A percentile compares a stretch with the other conserved stretches of the same genome.
Evolutionary conservation across 345 rosid genomes (phyloP).

Genomic region (Citrus medica): DNA sequence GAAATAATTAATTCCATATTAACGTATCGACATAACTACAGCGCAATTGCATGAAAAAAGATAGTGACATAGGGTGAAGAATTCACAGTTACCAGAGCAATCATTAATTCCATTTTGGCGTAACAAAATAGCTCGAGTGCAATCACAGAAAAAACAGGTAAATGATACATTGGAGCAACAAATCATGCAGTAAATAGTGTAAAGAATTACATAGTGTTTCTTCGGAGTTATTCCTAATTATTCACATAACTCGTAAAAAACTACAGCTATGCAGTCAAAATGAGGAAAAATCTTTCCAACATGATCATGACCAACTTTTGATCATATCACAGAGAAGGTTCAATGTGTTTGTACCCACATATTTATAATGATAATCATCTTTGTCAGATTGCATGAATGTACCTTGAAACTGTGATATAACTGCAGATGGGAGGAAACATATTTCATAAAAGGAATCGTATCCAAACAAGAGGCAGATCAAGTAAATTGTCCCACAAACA

Average conservation of each 20-base stretch:
- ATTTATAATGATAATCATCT: not conserved
- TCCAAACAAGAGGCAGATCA: conserved; percentile 75
- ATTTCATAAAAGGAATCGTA: conserved; percentile 82
- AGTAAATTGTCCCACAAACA: conserved; percentile 65
- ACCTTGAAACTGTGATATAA: conserved; percentile 80
- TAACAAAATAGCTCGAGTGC: not conserved
- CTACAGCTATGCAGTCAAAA: not conserved
- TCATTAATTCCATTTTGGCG: not conserved
- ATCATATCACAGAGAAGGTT: not conserved
- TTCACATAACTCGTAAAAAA: not conserved
- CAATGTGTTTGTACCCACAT: not conserved
- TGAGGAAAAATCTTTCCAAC: not conserved
- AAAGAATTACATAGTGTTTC: not conserved
- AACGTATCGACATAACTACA: not conserved
- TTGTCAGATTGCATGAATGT: conserved; percentile 5
- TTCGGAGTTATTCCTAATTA: not conserved
- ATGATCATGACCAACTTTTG: not conserved
- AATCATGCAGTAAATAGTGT: not conserved
- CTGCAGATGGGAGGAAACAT: conserved; percentile 84
- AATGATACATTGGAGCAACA: not conserved
- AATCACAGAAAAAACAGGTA: not conserved
- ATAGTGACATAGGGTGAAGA: not conserved
- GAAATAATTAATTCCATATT: not conserved
- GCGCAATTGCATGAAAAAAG: not conserved
- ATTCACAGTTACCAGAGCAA: not conserved